Evolutionary conservation across 2,329 filamentous ascomycete species (phyloP).

Genomic region (Metarhizium brunneum): DNA sequence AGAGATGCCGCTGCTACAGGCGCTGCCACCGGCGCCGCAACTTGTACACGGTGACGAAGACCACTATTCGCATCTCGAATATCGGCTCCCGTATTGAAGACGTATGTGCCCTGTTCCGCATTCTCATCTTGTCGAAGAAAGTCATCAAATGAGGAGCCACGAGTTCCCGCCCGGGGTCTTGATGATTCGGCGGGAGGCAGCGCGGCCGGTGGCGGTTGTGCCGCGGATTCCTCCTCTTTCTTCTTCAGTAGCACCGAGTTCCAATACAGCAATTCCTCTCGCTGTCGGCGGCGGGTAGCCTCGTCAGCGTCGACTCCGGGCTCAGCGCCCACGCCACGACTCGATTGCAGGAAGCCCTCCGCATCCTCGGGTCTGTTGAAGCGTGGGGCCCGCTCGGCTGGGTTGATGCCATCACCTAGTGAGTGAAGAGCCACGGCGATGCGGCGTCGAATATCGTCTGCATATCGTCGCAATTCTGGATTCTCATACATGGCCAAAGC

Average conservation of each 20-base stretch:
- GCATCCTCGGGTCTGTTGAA: conserved; percentile 60
- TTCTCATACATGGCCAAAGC: conserved; percentile 55
- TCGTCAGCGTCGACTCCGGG: conserved; percentile 52
- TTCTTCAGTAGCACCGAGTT: conserved; percentile 46
- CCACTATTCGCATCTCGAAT: conserved; percentile 30
- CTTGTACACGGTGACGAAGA: conserved; percentile 35
- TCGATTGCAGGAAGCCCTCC: conserved; percentile 50
- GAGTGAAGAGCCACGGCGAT: conserved; percentile 52
- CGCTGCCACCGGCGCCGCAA: conserved; percentile 11
- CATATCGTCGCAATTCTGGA: conserved; percentile 52
- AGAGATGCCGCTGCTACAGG: conserved; percentile 18
- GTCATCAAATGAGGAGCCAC: conserved; percentile 46
- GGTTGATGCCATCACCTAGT: conserved; percentile 47
- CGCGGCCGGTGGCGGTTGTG: not conserved
- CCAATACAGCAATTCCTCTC: conserved; percentile 59
- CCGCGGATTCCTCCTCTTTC: conserved; percentile 21
- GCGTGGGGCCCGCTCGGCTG: conserved; percentile 39
- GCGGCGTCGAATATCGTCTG: conserved; percentile 50
- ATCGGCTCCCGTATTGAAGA: conserved; percentile 49
- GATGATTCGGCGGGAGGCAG: not conserved
- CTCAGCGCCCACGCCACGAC: conserved; percentile 30
- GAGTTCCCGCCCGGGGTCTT: not conserved
- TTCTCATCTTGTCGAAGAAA: conserved; percentile 42
- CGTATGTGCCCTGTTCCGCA: conserved; percentile 45
- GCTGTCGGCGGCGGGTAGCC: conserved; percentile 49